Conservation (phyloP, 768 basidiomycete species). For the Cyclocybe aegerita region DNA sequence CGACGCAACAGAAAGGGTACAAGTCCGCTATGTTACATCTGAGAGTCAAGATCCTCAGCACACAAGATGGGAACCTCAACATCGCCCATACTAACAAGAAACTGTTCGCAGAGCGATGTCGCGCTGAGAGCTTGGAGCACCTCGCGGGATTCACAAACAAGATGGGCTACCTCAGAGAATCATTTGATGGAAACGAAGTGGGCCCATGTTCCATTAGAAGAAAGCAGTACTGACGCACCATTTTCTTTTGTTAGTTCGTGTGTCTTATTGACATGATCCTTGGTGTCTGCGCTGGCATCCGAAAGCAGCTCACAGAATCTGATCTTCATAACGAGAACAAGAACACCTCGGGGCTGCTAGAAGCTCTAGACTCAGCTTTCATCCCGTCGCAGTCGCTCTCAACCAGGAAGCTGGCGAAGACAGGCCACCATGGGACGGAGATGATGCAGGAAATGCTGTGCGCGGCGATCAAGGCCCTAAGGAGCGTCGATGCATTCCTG, state of each 20-base stretch:
- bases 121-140: slow-evolving; percentile 14
- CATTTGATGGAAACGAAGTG: slow-evolving; percentile 12
- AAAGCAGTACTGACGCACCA: background rate
- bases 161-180: slow-evolving; percentile 7
- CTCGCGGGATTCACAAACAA: slow-evolving; percentile 8
- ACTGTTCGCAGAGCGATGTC: slow-evolving; percentile 17
- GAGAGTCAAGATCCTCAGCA: no score
- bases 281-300: slow-evolving; percentile 15
- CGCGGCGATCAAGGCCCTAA: slow-evolving; percentile 12
- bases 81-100: slow-evolving; percentile 13
- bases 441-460: slow-evolving; percentile 18
- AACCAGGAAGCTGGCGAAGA: slow-evolving; percentile 15
- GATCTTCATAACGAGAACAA: slow-evolving; percentile 15
- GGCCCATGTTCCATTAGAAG: background rate
- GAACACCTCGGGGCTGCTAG: slow-evolving; percentile 14
- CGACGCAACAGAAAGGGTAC: no score
- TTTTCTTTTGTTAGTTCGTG: slow-evolving; percentile 8
- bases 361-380: slow-evolving; percentile 12
- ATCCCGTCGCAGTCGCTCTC: slow-evolving; percentile 15
- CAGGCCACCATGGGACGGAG: slow-evolving; percentile 9
- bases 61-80: slow-evolving; percentile 12
- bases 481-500: slow-evolving; percentile 12
- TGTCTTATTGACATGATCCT: slow-evolving; percentile 18
- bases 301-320: slow-evolving; percentile 5
- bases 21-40: no score